Evolutionary conservation across 2,329 filamentous ascomycete species (phyloP).

Genomic region (Basipetospora chlamydospora): DNA sequence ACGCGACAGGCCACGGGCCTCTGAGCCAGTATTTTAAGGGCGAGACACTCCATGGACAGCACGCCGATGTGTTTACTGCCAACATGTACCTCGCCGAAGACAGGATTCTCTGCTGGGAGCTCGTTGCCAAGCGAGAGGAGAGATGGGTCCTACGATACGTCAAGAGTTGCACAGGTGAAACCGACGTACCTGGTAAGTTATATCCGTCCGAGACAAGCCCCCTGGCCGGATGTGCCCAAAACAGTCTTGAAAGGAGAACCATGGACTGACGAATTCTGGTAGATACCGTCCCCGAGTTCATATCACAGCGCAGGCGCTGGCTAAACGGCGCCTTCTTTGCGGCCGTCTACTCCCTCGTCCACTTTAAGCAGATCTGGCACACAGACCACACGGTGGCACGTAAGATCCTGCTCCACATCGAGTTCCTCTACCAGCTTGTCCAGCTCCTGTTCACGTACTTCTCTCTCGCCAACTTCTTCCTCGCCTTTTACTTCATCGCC

Average conservation of each 20-base stretch:
- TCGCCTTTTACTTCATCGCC: conserved; percentile 96
- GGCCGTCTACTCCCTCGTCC: conserved; percentile 89
- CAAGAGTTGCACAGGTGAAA: conserved; percentile 90
- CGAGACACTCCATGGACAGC: conserved; percentile 87
- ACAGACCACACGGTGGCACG: conserved; percentile 84
- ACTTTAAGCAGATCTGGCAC: conserved; percentile 82
- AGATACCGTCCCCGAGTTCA: conserved; percentile 91
- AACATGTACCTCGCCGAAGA: conserved; percentile 93
- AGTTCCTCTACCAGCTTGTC: conserved; percentile 90
- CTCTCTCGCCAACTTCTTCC: conserved; percentile 95
- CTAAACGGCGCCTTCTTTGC: conserved; percentile 98
- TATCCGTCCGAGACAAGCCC: neutral
- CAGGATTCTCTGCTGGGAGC: conserved; percentile 83
- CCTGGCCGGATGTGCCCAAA: too few relatives aligned
- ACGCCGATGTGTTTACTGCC: conserved; percentile 92
- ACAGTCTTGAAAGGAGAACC: too few relatives aligned
- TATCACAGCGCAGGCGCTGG: conserved; percentile 92
- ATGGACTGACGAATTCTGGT: conserved; percentile 14
- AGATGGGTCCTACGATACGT: conserved; percentile 98
- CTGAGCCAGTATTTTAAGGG: conserved; percentile 99
- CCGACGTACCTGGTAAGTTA: conserved; percentile 79
- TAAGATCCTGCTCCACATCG: conserved; percentile 84
- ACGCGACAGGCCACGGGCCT: conserved; percentile 86
- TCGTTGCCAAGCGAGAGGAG: conserved; percentile 88
- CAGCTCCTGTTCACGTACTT: conserved; percentile 94